Percentiles rank a stretch among this genome's conserved stretches.
Evolutionary conservation across 1,284 basidiomycete genomes (phyloP).

Genomic region (Cryptococcus sp.): DNA sequence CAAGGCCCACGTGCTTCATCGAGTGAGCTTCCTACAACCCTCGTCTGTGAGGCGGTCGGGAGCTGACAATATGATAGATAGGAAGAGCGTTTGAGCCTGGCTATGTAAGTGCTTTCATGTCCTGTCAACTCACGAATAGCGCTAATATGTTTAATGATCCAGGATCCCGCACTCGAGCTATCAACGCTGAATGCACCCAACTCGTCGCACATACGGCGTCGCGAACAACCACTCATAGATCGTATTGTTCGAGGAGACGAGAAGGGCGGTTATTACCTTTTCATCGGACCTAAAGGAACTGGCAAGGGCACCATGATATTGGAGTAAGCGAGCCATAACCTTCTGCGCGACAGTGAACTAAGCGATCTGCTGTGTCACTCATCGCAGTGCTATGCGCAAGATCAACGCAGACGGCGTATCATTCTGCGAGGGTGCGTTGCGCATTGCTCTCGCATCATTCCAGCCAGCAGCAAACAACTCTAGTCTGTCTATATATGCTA

Average conservation of each 20-base stretch:
- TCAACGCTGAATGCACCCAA: constrained; percentile 56
- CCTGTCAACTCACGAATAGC: constrained; percentile 2
- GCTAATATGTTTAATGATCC: constrained; percentile 46
- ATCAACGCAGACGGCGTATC: constrained; percentile 67
- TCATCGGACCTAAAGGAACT: constrained; percentile 73
- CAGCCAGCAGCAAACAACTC: constrained; percentile 1
- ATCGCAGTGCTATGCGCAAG: constrained; percentile 62
- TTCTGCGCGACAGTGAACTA: neutral
- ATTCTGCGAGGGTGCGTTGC: constrained; percentile 49
- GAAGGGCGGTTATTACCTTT: constrained; percentile 70
- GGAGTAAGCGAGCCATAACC: constrained; percentile 53
- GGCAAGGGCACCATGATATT: constrained; percentile 79
- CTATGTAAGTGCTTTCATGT: constrained; percentile 28
- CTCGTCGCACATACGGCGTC: constrained; percentile 65
- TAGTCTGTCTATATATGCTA: neutral
- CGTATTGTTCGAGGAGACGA: constrained; percentile 72
- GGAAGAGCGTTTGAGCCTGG: constrained; percentile 49
- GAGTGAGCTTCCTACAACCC: constrained; percentile 56
- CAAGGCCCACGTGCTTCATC: constrained; percentile 73
- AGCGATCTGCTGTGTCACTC: neutral
- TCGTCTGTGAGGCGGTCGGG: neutral
- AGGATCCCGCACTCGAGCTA: constrained; percentile 76
- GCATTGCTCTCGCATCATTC: neutral
- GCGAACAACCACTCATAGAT: constrained; percentile 75
- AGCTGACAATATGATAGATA: constrained; percentile 33